A percentile compares a stretch with the other conserved stretches of the same genome.
Conservation (phyloP, 2,329 filamentous ascomycete genomes). For the Phialophora tarda region DNA sequence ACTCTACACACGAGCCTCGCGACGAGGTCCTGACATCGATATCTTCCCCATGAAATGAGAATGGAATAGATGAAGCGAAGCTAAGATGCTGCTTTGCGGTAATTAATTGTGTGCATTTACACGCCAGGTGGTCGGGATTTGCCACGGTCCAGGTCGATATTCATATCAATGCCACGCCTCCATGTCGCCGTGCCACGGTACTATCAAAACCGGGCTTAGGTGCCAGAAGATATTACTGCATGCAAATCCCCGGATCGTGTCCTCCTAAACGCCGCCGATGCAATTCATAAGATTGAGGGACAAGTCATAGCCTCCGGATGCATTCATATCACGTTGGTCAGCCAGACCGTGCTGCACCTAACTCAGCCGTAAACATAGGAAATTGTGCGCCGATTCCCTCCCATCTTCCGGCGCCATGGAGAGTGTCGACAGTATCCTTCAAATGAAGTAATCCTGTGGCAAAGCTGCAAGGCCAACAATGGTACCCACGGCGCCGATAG, state of each 20-base stretch:
- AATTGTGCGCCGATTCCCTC: not conserved
- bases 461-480: slow-evolving; percentile 50
- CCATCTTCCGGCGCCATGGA: not conserved
- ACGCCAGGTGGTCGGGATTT: not conserved
- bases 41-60: not conserved
- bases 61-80: not conserved
- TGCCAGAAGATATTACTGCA: not conserved
- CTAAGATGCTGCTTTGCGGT: not conserved
- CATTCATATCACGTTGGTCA: not conserved
- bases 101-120: not conserved
- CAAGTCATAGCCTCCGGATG: not conserved
- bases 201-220: not conserved
- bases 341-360: not conserved
- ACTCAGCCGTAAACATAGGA: not conserved
- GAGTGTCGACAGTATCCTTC: not conserved
- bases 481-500: slow-evolving; percentile 51
- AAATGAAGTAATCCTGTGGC: slow-evolving; percentile 51
- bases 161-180: not conserved
- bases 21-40: not conserved
- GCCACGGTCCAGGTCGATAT: not conserved
- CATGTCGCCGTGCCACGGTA: not conserved
- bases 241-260: not conserved
- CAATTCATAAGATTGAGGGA: slow-evolving; percentile 1
- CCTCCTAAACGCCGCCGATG: not conserved
- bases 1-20: not conserved